Evolutionary conservation across 1,284 basidiomycete genomes (phyloP), one percentile per base, ranked within the genome.

Genomic region (Bjerkandera adusta): DNA sequence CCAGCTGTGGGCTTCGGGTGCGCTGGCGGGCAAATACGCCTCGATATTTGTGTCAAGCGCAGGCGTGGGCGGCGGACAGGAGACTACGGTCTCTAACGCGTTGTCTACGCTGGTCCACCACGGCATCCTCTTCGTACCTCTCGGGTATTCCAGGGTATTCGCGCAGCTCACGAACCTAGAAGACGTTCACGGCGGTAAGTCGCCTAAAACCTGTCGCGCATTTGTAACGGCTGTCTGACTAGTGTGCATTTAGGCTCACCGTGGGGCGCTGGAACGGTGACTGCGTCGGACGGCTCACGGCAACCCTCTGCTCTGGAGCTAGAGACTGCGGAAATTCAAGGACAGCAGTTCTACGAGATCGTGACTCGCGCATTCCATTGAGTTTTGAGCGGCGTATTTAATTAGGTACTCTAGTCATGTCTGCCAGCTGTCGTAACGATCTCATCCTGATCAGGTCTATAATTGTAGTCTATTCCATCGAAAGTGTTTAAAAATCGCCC

Each of bases 21-120:
- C 72, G 0, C 79, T 97, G 39, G 67, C 77, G 40, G 91, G 89
- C 60, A 97, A 97, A 72, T 89, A 85, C 67, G 92, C 77, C 4
- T 75, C 79, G 44, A 66, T 83, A 44, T 90, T 92, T 67, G 75
- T 87, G 47, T 83, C 79, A 18, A 84, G 84, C 1, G 81, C 73
- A 18, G 69, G 71, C 34, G 76, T 71, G 24, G 86, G 85, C 40
- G 86, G 88, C 49, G 87, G 87, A 45, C 87, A 90, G 59, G 87
- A 89, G 64, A 63, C 77, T 15, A 93, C 92, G 25, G 72, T 75
- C 26, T 52, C 84, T 51, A 79, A 76, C 58, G 66, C 77, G 29
- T 55, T 93, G 43, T 89, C 90, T 16, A 89, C 85, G 36, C 72
- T 93, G 53, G 71, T 76, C 15, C 92, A 95, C 69, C 91, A 92